phyloP scores from a whole-genome alignment of 2,329 filamentous ascomycete genomes.

The Claviceps capensis region DNA sequence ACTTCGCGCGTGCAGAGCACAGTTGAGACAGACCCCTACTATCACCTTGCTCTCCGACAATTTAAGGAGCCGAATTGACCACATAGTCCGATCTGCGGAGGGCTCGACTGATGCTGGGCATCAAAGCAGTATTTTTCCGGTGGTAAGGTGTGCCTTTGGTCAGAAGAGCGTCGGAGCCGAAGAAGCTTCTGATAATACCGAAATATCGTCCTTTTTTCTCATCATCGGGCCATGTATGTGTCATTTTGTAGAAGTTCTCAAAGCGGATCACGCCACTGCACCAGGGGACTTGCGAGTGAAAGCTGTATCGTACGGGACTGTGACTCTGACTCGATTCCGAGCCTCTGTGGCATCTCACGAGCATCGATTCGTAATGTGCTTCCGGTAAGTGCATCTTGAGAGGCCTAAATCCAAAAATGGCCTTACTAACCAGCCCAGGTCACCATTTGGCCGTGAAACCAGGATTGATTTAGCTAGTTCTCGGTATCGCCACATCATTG shows the following conservation, averaged over 20 bases:
- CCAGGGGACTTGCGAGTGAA: constrained; percentile 34
- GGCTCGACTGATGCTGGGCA: constrained; percentile 12
- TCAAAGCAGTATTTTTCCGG: constrained; percentile 33
- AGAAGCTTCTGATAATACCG: constrained; percentile 31
- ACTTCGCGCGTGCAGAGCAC: constrained; percentile 26
- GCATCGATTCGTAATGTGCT: constrained; percentile 41
- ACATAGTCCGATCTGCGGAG: constrained; percentile 32
- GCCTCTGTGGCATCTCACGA: constrained; percentile 37
- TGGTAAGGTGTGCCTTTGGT: constrained; percentile 32
- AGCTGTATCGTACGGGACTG: constrained; percentile 36
- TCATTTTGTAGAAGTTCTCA: constrained; percentile 36
- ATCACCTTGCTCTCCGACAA: constrained; percentile 30
- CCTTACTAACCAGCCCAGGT: constrained; percentile 13
- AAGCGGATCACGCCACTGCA: constrained; percentile 26
- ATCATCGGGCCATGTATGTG: constrained; percentile 40
- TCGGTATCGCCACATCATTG: constrained; percentile 39
- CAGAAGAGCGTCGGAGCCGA: constrained; percentile 27
- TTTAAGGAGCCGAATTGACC: constrained; percentile 31
- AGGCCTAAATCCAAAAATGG: not conserved
- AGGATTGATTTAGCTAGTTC: constrained; percentile 39
- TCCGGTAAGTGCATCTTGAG: constrained; percentile 27
- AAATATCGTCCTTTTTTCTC: constrained; percentile 40
- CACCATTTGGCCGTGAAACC: constrained; percentile 28
- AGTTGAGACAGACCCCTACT: constrained; percentile 20
- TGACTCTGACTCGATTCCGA: constrained; percentile 36